Base-by-base conservation (phyloP, 306 rosid species). In the Trichosanthes truncata region DNA sequence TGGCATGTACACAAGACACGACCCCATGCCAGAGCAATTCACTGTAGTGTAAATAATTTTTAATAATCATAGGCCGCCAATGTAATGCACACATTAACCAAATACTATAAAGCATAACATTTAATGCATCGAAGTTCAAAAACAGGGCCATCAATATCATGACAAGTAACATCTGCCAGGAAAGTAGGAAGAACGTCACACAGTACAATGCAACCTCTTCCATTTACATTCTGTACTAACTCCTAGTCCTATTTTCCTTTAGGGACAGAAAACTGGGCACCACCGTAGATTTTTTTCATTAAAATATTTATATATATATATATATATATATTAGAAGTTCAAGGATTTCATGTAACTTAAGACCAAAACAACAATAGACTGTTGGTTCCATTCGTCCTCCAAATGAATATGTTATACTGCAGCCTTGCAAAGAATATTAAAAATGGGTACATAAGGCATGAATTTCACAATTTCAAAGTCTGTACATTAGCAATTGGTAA, bases 1-100 rank as follows among this genome's bases (percentile, higher is more conserved):
- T 53, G 99, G 99, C 99, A 95, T 87, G 87, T 89, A 95, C 79
- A 92, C 82, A 36, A 93, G 38, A 59, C 89, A 92, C 4, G 92
- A 86, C 45, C 89, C 84, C 77, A 82, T 63, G 56, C 89, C 85
- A 74, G 93, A 86, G 87, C 97, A 93, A 89, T 88, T 91, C 93
- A 79, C 97, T 92, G 95, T 90, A 74, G 89, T 36, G 69, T n/a
- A 82, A 79, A 88, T 49, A 23, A 20, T 23, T 56, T 35, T 72
- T 71, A 84, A 74, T 43, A 29, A 74, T 4, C 55, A 29, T 26
- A 48, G 43, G 59, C 38, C 26, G 23, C 60, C 77, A 73, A 68
- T 26, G 25, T 45, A 25, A 48, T 73, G 38, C 77, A 73, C 59
- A 46, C 25, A 7, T 43, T 45, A 72, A 72, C 20, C 38, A 72